Conservation (phyloP, 208 protist species). For the Leishmania tarentolae region DNA sequence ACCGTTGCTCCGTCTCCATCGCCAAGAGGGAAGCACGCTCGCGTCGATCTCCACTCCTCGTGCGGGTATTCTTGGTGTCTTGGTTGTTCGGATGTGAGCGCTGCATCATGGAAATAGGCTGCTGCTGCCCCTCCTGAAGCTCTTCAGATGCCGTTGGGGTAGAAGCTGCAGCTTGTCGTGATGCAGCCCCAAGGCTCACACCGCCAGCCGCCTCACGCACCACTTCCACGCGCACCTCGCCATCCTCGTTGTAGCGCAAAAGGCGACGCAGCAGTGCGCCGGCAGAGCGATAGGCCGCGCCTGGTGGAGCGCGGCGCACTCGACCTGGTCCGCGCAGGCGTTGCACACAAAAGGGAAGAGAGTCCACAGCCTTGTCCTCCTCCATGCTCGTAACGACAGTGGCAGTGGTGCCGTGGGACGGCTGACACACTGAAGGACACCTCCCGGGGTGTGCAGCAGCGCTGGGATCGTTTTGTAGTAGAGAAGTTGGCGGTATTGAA, state of each 20-base stretch:
- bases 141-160: neutral
- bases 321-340: constrained; percentile 47
- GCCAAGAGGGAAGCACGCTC: constrained; percentile 20
- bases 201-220: constrained; percentile 17
- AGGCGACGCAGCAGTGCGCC: constrained; percentile 40
- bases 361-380: neutral
- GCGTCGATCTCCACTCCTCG: constrained; percentile 13
- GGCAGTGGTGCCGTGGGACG: neutral
- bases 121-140: neutral
- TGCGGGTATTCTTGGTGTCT: neutral
- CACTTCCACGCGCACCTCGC: constrained; percentile 28
- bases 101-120: neutral
- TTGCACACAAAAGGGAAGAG: constrained; percentile 21
- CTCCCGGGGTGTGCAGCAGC: neutral
- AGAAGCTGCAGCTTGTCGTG: neutral
- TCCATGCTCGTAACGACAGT: constrained; percentile 4
- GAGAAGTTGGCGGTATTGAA: neutral
- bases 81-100: constrained; percentile 1
- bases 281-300: constrained; percentile 48
- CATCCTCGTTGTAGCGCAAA: constrained; percentile 33
- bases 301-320: constrained; percentile 44
- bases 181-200: neutral
- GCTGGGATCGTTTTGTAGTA: neutral
- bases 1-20: constrained; percentile 24
- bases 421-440: neutral